These are phyloP conservation scores for Boletus speciosus DNA, from an alignment of 768 basidiomycete genomes.

Conservation along the genomic window DNA sequence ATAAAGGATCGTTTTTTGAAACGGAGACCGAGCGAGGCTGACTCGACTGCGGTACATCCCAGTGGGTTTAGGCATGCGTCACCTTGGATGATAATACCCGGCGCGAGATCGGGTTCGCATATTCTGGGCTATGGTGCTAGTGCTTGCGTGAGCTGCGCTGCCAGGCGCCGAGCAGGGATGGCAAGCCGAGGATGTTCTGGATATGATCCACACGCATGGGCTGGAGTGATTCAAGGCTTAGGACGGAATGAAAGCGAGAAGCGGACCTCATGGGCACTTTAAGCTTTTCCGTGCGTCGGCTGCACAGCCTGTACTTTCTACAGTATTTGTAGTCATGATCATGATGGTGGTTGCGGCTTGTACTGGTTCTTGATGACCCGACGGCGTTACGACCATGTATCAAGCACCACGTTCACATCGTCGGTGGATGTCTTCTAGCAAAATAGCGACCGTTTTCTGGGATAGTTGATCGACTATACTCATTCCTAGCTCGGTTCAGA, in stretches of 20 bases:
- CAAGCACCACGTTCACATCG: too few species aligned
- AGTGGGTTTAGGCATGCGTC: not conserved
- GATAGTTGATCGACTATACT: too few species aligned
- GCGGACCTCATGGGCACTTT: not conserved
- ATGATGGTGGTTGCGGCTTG: not conserved
- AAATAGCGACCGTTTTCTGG: too few species aligned
- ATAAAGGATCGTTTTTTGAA: constrained; percentile 2
- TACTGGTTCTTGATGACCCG: not conserved
- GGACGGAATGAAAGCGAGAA: not conserved
- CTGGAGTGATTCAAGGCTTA: not conserved
- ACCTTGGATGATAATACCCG: not conserved
- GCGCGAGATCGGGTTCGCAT: not conserved
- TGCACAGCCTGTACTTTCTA: not conserved
- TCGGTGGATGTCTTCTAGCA: too few species aligned
- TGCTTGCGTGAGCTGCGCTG: not conserved
- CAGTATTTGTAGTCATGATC: not conserved
- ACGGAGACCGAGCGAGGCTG: not conserved
- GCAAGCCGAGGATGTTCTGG: not conserved
- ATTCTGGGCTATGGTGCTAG: not conserved
- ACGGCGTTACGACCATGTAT: too few species aligned
- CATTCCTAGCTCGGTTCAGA: too few species aligned
- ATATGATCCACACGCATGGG: not conserved
- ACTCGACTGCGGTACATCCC: not conserved
- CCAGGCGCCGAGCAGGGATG: not conserved
- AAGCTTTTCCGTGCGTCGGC: not conserved